Conservation (phyloP, 352 stramenopile species). For the Globisporangium cystogenes region DNA sequence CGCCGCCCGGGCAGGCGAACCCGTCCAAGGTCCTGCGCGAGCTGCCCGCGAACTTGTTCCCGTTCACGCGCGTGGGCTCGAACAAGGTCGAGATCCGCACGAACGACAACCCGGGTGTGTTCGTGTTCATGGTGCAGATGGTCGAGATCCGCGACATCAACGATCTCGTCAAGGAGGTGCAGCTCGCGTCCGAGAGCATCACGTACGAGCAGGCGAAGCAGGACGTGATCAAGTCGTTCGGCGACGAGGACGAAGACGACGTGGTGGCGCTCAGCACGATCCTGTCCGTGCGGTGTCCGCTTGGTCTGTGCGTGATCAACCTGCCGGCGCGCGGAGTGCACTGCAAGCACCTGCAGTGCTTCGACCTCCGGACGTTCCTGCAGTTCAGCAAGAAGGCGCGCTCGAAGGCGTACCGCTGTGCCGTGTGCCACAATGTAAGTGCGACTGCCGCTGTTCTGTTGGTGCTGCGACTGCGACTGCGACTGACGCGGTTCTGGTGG, state of each 20-base stretch:
- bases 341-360: conserved; percentile 95
- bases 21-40: conserved; percentile 79
- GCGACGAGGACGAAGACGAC: conserved; percentile 73
- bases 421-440: conserved; percentile 86
- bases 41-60: conserved; percentile 68
- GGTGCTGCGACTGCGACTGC: too few species aligned
- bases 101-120: conserved; percentile 52
- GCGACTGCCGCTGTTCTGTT: not conserved
- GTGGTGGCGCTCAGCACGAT: conserved; percentile 84
- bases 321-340: conserved; percentile 84
- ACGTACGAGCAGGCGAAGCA: conserved; percentile 71
- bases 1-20: conserved; percentile 67
- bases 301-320: conserved; percentile 85
- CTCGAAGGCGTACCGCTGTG: conserved; percentile 89
- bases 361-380: conserved; percentile 93
- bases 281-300: conserved; percentile 85
- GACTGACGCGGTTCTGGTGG: not conserved
- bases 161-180: conserved; percentile 56
- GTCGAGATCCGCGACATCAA: conserved; percentile 62
- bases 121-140: conserved; percentile 70
- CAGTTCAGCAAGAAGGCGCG: conserved; percentile 85
- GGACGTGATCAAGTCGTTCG: conserved; percentile 78
- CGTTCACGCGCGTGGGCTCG: conserved; percentile 52
- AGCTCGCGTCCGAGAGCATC: conserved; percentile 49
- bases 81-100: conserved; percentile 75